A percentile compares a stretch with the other conserved stretches of the same genome.
These are phyloP conservation scores for Pyricularia sp. DNA, from an alignment of 2,329 filamentous ascomycete genomes.

Conservation along the genomic window DNA sequence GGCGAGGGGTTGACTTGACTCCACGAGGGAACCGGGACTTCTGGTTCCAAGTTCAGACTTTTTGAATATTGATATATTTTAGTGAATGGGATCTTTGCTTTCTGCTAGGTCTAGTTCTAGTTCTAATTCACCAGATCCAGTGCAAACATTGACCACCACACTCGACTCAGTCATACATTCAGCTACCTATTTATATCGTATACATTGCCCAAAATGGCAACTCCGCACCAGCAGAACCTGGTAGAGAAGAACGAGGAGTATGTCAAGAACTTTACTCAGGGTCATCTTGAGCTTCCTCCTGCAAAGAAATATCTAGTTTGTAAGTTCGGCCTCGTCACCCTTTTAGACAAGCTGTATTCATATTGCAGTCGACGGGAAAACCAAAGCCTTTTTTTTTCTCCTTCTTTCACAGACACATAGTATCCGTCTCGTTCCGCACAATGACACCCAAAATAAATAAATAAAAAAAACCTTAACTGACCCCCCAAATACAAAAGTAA, in stretches of 20 bases:
- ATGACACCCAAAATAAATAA: slow-evolving; percentile 1
- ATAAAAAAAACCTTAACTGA: background rate
- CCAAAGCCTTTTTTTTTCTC: background rate
- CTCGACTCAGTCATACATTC: background rate
- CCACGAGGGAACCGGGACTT: background rate
- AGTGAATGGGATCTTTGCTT: too few relatives aligned
- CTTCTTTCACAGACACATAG: background rate
- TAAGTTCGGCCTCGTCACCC: slow-evolving; percentile 21
- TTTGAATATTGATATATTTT: too few relatives aligned
- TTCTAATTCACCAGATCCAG: too few relatives aligned
- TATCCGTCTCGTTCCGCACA: background rate
- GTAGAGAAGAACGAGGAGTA: slow-evolving; percentile 17
- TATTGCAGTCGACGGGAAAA: background rate
- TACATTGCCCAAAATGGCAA: slow-evolving; percentile 9
- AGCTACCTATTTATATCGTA: background rate
- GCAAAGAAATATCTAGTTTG: slow-evolving; percentile 58
- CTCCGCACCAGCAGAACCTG: slow-evolving; percentile 18
- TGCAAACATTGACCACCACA: background rate
- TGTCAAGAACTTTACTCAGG: slow-evolving; percentile 47
- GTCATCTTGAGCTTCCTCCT: slow-evolving; percentile 57
- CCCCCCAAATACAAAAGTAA: slow-evolving; percentile 34
- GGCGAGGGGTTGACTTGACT: background rate
- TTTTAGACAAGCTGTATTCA: slow-evolving; percentile 3
- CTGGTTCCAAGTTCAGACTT: background rate
- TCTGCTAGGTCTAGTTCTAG: background rate